These are phyloP conservation scores for Gonium pectorale DNA, from an alignment of 139 green algal species.

Conservation along the genomic window DNA sequence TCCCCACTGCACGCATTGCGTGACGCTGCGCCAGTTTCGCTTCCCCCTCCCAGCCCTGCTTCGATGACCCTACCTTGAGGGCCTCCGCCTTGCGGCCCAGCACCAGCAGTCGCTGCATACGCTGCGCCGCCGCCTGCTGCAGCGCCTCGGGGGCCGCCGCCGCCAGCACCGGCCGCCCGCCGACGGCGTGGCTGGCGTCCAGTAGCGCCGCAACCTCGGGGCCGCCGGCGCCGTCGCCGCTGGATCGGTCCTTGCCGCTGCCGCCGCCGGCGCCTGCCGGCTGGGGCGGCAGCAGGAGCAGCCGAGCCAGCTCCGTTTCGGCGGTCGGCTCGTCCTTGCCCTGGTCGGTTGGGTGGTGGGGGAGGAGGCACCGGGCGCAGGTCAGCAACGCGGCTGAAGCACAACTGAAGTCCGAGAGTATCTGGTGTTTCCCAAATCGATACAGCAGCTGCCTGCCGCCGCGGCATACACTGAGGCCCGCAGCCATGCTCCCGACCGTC, in stretches of 20 bases:
- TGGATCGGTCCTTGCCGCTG: not conserved
- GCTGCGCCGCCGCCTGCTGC: conserved; percentile 39
- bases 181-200: not conserved
- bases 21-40: too few relatives aligned
- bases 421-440: too few relatives aligned
- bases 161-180: conserved; percentile 25
- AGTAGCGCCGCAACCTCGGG: not conserved
- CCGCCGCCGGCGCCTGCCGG: not conserved
- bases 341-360: too few relatives aligned
- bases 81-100: conserved; percentile 61
- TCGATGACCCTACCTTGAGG: conserved; percentile 52
- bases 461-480: too few relatives aligned
- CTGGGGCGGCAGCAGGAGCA: conserved; percentile 17
- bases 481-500: too few relatives aligned
- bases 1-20: not conserved
- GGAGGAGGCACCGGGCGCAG: too few relatives aligned
- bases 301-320: conserved; percentile 6
- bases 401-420: too few relatives aligned
- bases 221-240: not conserved
- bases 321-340: not conserved
- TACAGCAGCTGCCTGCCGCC: too few relatives aligned
- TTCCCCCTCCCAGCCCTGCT: too few relatives aligned
- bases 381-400: not conserved
- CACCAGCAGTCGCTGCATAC: conserved; percentile 74
- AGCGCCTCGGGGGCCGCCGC: not conserved